Base-by-base conservation (phyloP, 305 asterid species). In the Andrographis paniculata region DNA sequence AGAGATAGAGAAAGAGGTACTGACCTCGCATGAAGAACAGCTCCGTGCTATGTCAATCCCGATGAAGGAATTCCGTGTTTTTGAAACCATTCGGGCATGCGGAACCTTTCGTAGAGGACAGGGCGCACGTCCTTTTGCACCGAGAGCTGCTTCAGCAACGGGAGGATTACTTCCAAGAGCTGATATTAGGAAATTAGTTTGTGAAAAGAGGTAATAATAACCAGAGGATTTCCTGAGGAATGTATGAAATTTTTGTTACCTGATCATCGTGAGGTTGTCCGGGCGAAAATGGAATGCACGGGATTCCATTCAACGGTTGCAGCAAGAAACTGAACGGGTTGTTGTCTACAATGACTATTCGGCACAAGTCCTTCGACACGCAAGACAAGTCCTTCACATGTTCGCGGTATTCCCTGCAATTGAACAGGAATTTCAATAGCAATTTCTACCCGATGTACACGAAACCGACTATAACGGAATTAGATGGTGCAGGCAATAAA, bases 141-240 rank as follows among this genome's bases (percentile, higher is more conserved):
- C 49, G 94, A 85, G n/a, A 89, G 94, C 41, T 77, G 78, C 78
- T 78, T 80, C 67, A 89, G 93, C 69, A 89, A 76, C 12, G 97
- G 97, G 58, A 89, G 94, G 70, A 89, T 82, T 36, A 84, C 93
- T n/a, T 76, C 86, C 77, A 89, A 42, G 59, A 89, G 95, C 97
- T 89, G 80, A 42, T 42, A 20, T 52, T 8, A 16, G 52, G 18
- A 48, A 30, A 47, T 30, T 52, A 48, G 46, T 49, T 13, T 3
- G 5, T 13, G 22, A 57, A 17, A 31, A 40, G 66, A 51, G 23
- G 22, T 22, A 42, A 31, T 33, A 44, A 14, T 8, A 16, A n/a
- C n/a, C 13, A 16, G 10, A 19, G 14, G 44, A 43, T 28, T 17
- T 51, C 6, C 30, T 4, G 30, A 24, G 30, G 8, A n/a, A n/a